Evolutionary conservation across 208 protist genomes (phyloP).

Genomic region (Leishmania aethiopica): DNA sequence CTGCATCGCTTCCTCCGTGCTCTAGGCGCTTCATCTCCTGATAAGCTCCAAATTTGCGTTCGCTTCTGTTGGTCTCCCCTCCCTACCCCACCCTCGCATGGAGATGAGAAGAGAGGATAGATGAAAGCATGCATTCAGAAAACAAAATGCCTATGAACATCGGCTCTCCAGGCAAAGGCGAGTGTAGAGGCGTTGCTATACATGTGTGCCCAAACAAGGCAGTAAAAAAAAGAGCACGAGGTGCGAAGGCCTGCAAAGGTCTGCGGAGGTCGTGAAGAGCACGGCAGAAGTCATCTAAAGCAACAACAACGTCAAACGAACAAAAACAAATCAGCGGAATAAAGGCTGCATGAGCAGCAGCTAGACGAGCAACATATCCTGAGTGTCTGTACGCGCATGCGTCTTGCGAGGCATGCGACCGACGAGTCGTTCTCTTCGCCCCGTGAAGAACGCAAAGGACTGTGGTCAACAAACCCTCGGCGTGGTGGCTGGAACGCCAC

Average conservation of each 20-base stretch:
- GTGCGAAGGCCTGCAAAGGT: background rate
- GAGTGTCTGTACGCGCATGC: background rate
- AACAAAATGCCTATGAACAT: constrained; percentile 5
- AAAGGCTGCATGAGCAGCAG: background rate
- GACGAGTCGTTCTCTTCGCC: background rate
- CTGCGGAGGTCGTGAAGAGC: background rate
- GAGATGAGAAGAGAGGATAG: background rate
- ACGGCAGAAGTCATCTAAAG: background rate
- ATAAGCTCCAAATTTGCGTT: background rate
- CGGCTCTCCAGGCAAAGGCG: background rate
- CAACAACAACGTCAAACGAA: background rate
- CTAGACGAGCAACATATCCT: background rate
- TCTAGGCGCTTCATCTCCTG: background rate
- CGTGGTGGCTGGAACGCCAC: background rate
- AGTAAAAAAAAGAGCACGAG: background rate
- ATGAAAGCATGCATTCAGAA: background rate
- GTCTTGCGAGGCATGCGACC: background rate
- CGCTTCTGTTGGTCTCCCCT: background rate
- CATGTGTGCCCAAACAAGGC: background rate
- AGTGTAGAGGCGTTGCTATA: background rate
- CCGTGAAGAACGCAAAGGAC: background rate
- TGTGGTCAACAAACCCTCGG: background rate
- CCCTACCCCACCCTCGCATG: background rate
- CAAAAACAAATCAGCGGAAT: background rate
- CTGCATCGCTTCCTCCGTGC: background rate